Conservation (phyloP, 129 eudicot species). For the Helianthus tuberosus region DNA sequence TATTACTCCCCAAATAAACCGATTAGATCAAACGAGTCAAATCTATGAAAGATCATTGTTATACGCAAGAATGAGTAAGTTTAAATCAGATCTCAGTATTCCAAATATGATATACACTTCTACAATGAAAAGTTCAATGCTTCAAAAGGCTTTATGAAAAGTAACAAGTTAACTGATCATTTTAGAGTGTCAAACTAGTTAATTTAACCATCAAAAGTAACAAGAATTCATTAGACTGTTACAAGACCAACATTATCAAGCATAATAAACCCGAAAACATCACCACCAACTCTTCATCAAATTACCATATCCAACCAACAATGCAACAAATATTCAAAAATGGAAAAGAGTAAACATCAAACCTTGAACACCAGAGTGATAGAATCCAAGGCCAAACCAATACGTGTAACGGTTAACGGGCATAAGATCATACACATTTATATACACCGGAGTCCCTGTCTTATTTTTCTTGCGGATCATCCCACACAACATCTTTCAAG, state of each 20-base stretch:
- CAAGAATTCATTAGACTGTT: neutral
- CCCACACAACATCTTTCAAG: slow-evolving; percentile 60
- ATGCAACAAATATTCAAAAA: slow-evolving; percentile 3
- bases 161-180: neutral
- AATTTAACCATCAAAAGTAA: neutral
- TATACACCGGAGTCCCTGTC: slow-evolving; percentile 73
- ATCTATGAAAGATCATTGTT: neutral
- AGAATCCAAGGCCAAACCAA: slow-evolving; percentile 86
- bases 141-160: neutral
- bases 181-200: slow-evolving; percentile 13
- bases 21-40: neutral
- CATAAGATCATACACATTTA: slow-evolving; percentile 86
- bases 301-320: slow-evolving; percentile 8
- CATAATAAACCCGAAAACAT: neutral
- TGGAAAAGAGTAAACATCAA: slow-evolving; percentile 11
- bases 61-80: neutral
- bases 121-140: neutral
- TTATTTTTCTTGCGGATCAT: slow-evolving; percentile 61
- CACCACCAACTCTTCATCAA: slow-evolving; percentile 1
- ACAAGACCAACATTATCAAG: neutral
- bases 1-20: neutral
- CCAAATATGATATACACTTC: neutral
- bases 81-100: neutral
- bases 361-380: slow-evolving; percentile 96
- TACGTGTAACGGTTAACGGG: slow-evolving; percentile 78